phyloP scores from a whole-genome alignment of 2,329 filamentous ascomycete genomes.

The Aspergillus brunneoviolaceus region DNA sequence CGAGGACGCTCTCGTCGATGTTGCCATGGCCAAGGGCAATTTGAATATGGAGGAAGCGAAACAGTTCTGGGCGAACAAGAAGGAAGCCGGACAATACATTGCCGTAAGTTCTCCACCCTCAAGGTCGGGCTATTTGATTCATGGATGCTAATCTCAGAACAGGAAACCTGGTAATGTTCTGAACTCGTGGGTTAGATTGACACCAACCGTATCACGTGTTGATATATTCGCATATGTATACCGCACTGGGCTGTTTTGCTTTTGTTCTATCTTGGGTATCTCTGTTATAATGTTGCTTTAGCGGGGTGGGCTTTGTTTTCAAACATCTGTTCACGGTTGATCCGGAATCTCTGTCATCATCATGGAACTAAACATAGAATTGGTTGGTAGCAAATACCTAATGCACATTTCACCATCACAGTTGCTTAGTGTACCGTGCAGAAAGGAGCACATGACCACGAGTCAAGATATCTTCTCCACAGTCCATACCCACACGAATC shows the following conservation, averaged over 20 bases:
- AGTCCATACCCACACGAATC: no score
- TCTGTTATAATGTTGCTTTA: slow-evolving; percentile 18
- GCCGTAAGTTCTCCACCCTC: slow-evolving; percentile 54
- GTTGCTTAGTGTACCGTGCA: no score
- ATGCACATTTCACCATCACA: not conserved
- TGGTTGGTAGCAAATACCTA: slow-evolving; percentile 15
- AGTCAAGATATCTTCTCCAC: no score
- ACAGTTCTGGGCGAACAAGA: slow-evolving; percentile 90
- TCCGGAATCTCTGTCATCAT: slow-evolving; percentile 8
- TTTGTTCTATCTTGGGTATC: not conserved
- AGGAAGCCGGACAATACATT: slow-evolving; percentile 91
- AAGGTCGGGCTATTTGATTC: not conserved
- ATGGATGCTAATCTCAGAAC: slow-evolving; percentile 4
- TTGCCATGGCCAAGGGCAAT: slow-evolving; percentile 90
- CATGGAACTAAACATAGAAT: slow-evolving; percentile 7
- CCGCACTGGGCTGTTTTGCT: not conserved
- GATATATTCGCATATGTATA: not conserved
- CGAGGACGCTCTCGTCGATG: slow-evolving; percentile 79
- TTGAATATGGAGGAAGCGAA: slow-evolving; percentile 76
- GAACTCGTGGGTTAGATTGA: slow-evolving; percentile 5
- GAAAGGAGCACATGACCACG: no score
- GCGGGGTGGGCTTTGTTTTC: slow-evolving; percentile 18
- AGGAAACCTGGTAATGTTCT: slow-evolving; percentile 37
- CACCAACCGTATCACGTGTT: not conserved
- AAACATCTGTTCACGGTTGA: slow-evolving; percentile 6